A percentile compares a stretch with the other conserved stretches of the same genome.
These are phyloP conservation scores for Grifola frondosa DNA, from an alignment of 1,284 basidiomycete species.

Conservation along the genomic window DNA sequence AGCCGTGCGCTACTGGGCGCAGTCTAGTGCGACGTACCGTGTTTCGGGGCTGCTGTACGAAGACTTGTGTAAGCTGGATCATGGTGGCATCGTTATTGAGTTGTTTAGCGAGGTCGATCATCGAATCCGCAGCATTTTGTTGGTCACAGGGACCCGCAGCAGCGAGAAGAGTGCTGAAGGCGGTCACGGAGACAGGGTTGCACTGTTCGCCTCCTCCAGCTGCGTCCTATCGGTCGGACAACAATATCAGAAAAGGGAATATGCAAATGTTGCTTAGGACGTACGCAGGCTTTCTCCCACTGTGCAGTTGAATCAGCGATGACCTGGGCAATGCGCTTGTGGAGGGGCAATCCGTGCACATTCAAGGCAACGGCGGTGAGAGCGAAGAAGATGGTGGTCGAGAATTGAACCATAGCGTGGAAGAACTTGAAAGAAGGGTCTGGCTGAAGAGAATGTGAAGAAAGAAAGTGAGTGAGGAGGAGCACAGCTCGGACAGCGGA, in stretches of 20 bases:
- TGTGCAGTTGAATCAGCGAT: conserved; percentile 38
- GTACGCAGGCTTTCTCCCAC: conserved; percentile 42
- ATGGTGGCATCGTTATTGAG: conserved; percentile 54
- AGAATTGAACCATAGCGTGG: conserved; percentile 21
- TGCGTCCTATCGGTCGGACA: conserved; percentile 28
- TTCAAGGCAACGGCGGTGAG: conserved; percentile 18
- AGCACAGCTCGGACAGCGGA: too few species aligned
- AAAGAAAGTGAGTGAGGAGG: too few species aligned
- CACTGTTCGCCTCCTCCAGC: conserved; percentile 56
- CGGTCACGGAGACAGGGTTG: conserved; percentile 50
- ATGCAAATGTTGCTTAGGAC: conserved; percentile 12
- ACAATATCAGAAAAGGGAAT: conserved; percentile 1
- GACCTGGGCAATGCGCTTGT: conserved; percentile 43
- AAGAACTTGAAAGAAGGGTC: too few species aligned
- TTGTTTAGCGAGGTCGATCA: conserved; percentile 60
- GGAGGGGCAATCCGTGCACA: conserved; percentile 27
- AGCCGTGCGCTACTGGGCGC: neutral
- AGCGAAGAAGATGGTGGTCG: conserved; percentile 17
- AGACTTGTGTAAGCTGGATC: conserved; percentile 59
- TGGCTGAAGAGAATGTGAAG: too few species aligned
- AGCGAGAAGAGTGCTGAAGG: conserved; percentile 55
- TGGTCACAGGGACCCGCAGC: conserved; percentile 58
- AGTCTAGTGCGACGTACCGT: conserved; percentile 31
- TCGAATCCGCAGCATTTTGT: conserved; percentile 58
- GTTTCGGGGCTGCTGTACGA: conserved; percentile 59